Evolutionary conservation across 1,284 basidiomycete species (phyloP), one percentile per base, ranked within the genome.

Genomic region (Cerrena zonata): DNA sequence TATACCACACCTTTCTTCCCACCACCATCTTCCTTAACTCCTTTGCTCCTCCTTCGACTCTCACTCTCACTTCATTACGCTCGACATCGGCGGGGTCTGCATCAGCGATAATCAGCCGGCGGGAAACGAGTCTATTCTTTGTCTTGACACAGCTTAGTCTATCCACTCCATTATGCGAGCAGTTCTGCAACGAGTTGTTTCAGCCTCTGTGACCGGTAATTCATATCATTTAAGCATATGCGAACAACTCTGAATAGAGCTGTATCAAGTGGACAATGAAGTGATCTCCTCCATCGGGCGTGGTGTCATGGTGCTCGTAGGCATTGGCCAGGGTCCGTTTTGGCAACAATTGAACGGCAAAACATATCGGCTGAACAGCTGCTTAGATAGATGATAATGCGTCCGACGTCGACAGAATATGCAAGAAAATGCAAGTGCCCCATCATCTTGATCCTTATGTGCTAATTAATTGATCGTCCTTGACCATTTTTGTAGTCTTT

Each of bases 301-400:
- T 57, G 93, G 92, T 1, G 72, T 95, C 18, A 86, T 94, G 79
- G 86, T 94, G 25, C 79, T 95, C 15, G 81, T 95, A 37, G 93
- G 92, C 25, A 88, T 95, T 56, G 89, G 87, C 44, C 74, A 74
- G 68, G 88, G 91, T 90, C 70, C 64, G 75, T 43, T 5, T 22
- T 42, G 5, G 30, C 40, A 50, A 48, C 44, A 19, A 51, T 57
- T 51, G 21, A 45, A 48, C 23, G 53, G 45, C 37, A 45, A 37
- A 57, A 52, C 39, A 34, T 53, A 45, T 38, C 38, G 49, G 49
- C 56, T 65, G 53, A 65, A 56, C 41, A 37, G 12, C 41, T 47
- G 49, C 55, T 52, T 64, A 55, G 49, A 61, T 63, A 93, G 91
- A 93, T 65, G 92, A 94, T 67, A 89, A 80, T 49, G 69, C 76